Conservation (phyloP, 202 grass and related monocot species). For the Zoysia matrella region DNA sequence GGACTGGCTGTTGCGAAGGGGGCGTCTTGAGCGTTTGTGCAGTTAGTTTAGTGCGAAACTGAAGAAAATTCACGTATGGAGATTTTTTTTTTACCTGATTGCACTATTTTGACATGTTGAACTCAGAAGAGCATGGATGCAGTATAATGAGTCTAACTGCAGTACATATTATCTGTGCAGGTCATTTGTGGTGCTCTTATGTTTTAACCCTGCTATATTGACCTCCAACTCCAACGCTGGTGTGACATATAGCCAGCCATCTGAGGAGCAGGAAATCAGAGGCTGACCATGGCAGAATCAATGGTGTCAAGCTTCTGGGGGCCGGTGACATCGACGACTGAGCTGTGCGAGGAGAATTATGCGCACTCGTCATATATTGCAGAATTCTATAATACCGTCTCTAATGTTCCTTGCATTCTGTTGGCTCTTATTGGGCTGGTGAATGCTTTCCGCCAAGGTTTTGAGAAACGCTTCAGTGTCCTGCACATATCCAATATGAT, state of each 20-base stretch:
- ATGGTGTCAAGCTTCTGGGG: constrained; percentile 88
- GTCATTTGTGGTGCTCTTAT: constrained; percentile 35
- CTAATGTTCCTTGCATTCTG: constrained; percentile 75
- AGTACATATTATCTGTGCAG: constrained; percentile 18
- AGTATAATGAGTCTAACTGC: background rate
- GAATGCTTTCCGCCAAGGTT: constrained; percentile 72
- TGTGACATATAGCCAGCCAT: constrained; percentile 9
- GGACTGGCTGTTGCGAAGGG: background rate
- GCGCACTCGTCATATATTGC: constrained; percentile 76
- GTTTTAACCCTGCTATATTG: constrained; percentile 43
- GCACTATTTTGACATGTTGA: background rate
- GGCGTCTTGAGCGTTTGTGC: background rate
- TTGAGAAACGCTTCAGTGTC: constrained; percentile 89
- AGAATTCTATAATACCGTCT: constrained; percentile 89
- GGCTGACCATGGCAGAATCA: constrained; percentile 66
- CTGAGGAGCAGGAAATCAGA: constrained; percentile 16
- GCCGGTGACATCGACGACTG: constrained; percentile 78
- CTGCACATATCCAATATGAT: constrained; percentile 89
- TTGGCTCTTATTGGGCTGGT: constrained; percentile 76
- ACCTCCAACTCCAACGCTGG: background rate
- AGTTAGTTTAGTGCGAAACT: background rate
- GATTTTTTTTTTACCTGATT: no score
- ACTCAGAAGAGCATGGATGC: background rate
- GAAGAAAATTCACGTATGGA: background rate
- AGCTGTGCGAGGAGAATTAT: constrained; percentile 83